Conservation (phyloP, 768 basidiomycete species). For the Suillus spraguei region DNA sequence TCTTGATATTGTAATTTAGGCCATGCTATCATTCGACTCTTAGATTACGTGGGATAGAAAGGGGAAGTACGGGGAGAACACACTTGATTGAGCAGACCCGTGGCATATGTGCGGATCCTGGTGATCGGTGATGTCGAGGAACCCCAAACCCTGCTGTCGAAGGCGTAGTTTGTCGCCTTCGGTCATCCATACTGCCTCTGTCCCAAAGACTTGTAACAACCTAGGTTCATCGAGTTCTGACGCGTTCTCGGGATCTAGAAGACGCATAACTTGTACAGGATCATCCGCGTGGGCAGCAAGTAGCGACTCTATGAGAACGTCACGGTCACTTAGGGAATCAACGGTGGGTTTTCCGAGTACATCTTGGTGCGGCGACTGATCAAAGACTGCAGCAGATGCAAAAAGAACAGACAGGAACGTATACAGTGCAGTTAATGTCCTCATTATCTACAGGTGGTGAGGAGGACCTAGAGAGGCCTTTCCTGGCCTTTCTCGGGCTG, state of each 20-base stretch:
- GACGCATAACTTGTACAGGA: constrained; percentile 19
- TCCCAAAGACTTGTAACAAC: constrained; percentile 17
- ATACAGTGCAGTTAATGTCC: background rate
- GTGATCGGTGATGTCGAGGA: constrained; percentile 19
- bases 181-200: constrained; percentile 21
- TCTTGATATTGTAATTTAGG: constrained; percentile 19
- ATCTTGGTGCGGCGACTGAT: background rate
- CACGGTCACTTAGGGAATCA: background rate
- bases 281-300: constrained; percentile 19
- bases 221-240: constrained; percentile 22
- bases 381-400: background rate
- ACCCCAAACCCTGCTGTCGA: constrained; percentile 14
- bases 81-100: background rate
- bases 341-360: background rate
- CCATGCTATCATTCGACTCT: constrained; percentile 33
- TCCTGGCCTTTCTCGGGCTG: too few species aligned
- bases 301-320: constrained; percentile 11
- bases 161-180: constrained; percentile 21
- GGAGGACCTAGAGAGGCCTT: background rate
- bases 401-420: background rate
- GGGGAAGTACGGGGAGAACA: background rate
- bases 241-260: constrained; percentile 19
- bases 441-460: background rate
- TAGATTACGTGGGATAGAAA: constrained; percentile 26
- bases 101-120: constrained; percentile 1